Conservation (phyloP, 2,329 filamentous ascomycete species). For the Leptographium lundbergii region DNA sequence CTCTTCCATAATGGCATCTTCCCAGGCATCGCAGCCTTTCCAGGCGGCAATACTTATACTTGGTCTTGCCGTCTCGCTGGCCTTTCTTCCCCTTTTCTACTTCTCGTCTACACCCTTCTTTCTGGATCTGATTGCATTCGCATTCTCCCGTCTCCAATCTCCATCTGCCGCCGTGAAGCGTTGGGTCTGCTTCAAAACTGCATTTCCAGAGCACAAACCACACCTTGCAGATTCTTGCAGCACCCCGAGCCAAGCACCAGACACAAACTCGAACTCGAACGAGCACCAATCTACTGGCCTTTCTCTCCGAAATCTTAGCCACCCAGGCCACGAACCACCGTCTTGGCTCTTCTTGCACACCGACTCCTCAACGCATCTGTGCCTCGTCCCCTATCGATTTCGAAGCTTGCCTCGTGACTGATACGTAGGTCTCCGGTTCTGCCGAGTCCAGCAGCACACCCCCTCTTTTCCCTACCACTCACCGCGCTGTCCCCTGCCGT, state of each 20-base stretch:
- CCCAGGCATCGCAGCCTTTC: not conserved
- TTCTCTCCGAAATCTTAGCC: not conserved
- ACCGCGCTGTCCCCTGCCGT: no score
- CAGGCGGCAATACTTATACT: not conserved
- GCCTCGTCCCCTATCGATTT: not conserved
- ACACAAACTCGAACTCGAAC: not conserved
- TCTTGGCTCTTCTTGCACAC: slow-evolving; percentile 1
- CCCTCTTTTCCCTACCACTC: not conserved
- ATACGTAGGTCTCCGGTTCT: not conserved
- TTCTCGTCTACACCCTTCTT: not conserved
- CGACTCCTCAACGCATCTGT: slow-evolving; percentile 4
- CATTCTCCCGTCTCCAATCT: not conserved
- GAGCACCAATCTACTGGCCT: not conserved
- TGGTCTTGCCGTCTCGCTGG: not conserved
- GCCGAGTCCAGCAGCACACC: not conserved
- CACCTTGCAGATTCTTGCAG: not conserved
- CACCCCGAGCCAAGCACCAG: not conserved
- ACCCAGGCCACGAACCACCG: not conserved
- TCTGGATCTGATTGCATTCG: not conserved
- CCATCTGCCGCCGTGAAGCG: not conserved
- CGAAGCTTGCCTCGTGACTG: slow-evolving; percentile 1
- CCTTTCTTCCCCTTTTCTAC: not conserved
- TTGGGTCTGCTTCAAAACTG: not conserved
- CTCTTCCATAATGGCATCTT: not conserved
- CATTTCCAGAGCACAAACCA: not conserved